Conservation (phyloP, 2,329 filamentous ascomycete genomes). For the Fusarium sp. region DNA sequence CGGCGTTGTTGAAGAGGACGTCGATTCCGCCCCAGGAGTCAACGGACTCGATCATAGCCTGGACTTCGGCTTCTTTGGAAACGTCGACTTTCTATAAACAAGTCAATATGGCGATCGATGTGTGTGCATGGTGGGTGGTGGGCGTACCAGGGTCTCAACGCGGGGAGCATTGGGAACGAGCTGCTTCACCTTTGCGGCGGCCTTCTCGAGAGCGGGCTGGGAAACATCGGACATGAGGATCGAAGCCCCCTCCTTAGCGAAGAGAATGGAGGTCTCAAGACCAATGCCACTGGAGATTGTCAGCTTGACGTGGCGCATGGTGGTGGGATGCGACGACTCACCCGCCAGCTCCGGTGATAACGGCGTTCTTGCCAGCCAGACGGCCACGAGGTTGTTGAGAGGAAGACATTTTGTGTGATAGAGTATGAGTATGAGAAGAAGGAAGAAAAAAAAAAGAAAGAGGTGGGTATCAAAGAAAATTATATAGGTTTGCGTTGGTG, state of each 20-base stretch:
- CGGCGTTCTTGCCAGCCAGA: conserved; percentile 72
- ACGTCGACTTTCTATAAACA: conserved; percentile 74
- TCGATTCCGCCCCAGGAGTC: conserved; percentile 91
- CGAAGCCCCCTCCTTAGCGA: conserved; percentile 88
- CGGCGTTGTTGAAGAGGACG: conserved; percentile 97
- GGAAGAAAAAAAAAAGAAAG: background rate
- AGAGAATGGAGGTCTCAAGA: conserved; percentile 91
- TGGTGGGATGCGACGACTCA: conserved; percentile 62
- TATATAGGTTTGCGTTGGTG: conserved; percentile 19
- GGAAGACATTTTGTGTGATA: conserved; percentile 41
- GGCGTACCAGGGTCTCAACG: conserved; percentile 71
- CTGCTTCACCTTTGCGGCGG: conserved; percentile 80
- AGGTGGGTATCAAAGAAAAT: conserved; percentile 17
- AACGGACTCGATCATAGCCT: conserved; percentile 80
- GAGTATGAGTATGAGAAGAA: conserved; percentile 24
- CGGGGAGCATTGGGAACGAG: conserved; percentile 75
- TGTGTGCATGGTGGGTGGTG: background rate
- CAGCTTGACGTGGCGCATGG: background rate
- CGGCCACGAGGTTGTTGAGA: conserved; percentile 59
- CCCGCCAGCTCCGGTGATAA: conserved; percentile 90
- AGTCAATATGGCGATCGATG: background rate
- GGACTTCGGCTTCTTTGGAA: conserved; percentile 85
- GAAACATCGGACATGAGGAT: conserved; percentile 91
- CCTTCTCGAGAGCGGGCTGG: conserved; percentile 81
- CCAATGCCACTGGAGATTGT: conserved; percentile 81